Conservation (phyloP, 768 basidiomycete genomes). For the Boletus tylopilopsis region DNA sequence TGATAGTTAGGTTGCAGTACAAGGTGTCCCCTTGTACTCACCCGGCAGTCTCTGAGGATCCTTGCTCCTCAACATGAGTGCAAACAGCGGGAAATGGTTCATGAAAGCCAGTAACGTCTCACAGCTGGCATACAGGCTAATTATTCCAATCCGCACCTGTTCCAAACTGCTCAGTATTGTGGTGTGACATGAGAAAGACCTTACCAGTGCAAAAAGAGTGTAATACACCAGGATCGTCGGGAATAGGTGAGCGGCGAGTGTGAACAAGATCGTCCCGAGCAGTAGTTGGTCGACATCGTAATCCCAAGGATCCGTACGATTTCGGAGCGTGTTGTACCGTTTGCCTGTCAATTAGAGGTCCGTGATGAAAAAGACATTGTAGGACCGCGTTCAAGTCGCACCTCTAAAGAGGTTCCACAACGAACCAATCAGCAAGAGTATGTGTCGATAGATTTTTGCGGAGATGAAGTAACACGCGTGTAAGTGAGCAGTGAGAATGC, state of each 20-base stretch:
- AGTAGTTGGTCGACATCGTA: constrained; percentile 93
- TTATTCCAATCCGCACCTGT: constrained; percentile 51
- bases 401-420: constrained; percentile 92
- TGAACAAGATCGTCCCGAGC: constrained; percentile 90
- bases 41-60: constrained; percentile 83
- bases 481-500: constrained; percentile 68
- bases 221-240: constrained; percentile 90
- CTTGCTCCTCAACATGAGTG: constrained; percentile 77
- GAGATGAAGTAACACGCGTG: constrained; percentile 65
- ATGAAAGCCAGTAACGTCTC: constrained; percentile 72
- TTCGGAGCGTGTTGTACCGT: constrained; percentile 80
- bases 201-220: constrained; percentile 67
- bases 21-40: constrained; percentile 27
- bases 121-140: constrained; percentile 57
- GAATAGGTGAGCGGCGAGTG: constrained; percentile 73
- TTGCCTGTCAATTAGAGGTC: constrained; percentile 54
- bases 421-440: constrained; percentile 54
- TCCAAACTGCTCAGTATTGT: not conserved
- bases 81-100: constrained; percentile 92
- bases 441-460: constrained; percentile 55
- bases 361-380: not conserved
- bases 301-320: constrained; percentile 85
- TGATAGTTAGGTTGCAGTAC: not conserved
- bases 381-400: constrained; percentile 27
- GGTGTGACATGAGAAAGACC: not conserved